Evolutionary conservation across 768 basidiomycete genomes (phyloP).

Genomic region (Polyporus arcularius): DNA sequence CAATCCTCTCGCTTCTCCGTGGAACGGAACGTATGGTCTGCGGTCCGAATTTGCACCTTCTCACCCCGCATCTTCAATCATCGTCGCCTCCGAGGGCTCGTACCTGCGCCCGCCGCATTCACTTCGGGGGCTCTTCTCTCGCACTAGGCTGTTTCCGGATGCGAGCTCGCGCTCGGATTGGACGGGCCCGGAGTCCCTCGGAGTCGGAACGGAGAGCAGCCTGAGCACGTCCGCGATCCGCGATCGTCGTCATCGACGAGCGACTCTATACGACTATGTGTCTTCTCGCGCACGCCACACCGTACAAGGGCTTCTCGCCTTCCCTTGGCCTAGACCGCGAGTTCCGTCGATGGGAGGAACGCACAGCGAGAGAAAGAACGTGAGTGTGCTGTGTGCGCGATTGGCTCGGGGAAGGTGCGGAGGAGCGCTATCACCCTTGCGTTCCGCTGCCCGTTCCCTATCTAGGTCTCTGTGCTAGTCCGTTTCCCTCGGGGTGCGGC

Average conservation of each 20-base stretch:
- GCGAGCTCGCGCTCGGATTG: neutral
- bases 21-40: neutral
- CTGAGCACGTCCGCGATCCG: neutral
- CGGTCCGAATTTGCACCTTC: neutral
- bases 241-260: neutral
- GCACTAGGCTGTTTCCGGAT: neutral
- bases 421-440: no score
- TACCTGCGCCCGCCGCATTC: neutral
- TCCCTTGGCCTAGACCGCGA: no score
- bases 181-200: neutral
- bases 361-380: no score
- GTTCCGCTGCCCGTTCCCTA: no score
- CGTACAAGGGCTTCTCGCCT: no score
- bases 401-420: no score
- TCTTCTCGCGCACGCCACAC: neutral
- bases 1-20: neutral
- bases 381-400: no score
- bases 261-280: neutral
- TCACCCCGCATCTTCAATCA: neutral
- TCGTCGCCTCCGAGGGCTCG: neutral
- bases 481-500: no score
- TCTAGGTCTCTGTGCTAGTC: no score
- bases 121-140: neutral
- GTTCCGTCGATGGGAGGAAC: no score
- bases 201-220: neutral